Evolutionary conservation across 164 flowering plant species (phyloP), one percentile per base, ranked within the genome.

Genomic region (Magnolia changhungtana): DNA sequence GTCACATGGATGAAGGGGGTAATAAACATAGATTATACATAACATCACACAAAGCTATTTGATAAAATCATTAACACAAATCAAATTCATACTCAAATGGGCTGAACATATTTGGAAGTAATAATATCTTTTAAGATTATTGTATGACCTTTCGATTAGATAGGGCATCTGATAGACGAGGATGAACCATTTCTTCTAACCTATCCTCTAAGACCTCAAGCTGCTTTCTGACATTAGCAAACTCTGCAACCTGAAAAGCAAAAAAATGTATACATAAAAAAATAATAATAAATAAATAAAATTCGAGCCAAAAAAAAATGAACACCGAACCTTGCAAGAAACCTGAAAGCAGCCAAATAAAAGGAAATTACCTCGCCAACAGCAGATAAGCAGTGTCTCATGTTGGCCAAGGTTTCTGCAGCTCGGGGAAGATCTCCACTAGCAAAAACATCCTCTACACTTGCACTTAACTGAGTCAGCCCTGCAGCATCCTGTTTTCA

Each of bases 381-480:
- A 70, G 98, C 99, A 79, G 97, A 88, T 75, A 96, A 87, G 85
- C 99, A 94, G 77, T 93, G 97, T 81, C 99, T 92, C 99, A 96
- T 96, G 72, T 90, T 96, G 61, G 99, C 98, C 86, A 96, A 88
- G 21, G 98, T 92, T 81, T 96, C 98, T 7, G 98, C 98, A 82
- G 96, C 98, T 8, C 90, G 90, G 67, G 98, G 91, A 85, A 96
- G 98, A 87, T 96, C 98, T 11, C 98, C 98, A 85, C 97, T 94
- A 24, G 97, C 92, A 93, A 96, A 96, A n/a, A 96, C 98, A 88
- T 92, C 99, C 87, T 96, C 99, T 72, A 96, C 97, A 45, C 97
- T 96, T 13, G 98, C 91, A 78, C 99, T 96, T 76, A 96, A 81
- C 74, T 96, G 97, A 49, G 99, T 90, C 83, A 96, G 89, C 29